Conservation (phyloP, 345 rosid genomes). For the Eucalyptus pauciflora region DNA sequence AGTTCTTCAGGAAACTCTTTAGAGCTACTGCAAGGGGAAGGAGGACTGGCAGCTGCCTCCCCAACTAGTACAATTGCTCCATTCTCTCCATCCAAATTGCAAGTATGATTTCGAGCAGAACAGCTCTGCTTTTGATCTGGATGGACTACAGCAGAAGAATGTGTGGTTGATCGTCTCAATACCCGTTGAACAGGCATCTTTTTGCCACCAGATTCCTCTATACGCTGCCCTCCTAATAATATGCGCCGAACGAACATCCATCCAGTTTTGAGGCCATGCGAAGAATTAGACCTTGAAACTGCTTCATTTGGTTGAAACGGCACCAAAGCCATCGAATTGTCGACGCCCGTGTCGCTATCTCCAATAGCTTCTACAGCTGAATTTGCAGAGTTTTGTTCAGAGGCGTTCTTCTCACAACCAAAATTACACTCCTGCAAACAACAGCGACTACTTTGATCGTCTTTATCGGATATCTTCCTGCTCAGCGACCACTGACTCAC, state of each 20-base stretch:
- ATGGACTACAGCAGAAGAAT: constrained; percentile 46
- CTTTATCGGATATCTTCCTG: not conserved
- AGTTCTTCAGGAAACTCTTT: constrained; percentile 43
- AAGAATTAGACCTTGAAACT: not conserved
- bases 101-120: constrained; percentile 16
- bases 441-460: not conserved
- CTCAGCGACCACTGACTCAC: not conserved
- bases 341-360: not conserved
- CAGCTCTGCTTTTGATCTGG: constrained; percentile 48
- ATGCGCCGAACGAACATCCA: constrained; percentile 52
- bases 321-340: constrained; percentile 46
- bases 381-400: not conserved
- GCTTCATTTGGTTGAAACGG: constrained; percentile 19
- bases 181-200: constrained; percentile 35
- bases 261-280: constrained; percentile 22
- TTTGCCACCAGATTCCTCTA: constrained; percentile 32
- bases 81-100: constrained; percentile 40
- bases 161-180: constrained; percentile 31
- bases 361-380: not conserved
- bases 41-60: constrained; percentile 15
- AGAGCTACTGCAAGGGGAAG: constrained; percentile 23
- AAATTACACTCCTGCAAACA: not conserved
- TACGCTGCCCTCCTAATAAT: constrained; percentile 15
- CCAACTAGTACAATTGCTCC: constrained; percentile 38
- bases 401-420: not conserved